Conservation (phyloP, 2,329 filamentous ascomycete species). For the Alternaria postmessia region DNA sequence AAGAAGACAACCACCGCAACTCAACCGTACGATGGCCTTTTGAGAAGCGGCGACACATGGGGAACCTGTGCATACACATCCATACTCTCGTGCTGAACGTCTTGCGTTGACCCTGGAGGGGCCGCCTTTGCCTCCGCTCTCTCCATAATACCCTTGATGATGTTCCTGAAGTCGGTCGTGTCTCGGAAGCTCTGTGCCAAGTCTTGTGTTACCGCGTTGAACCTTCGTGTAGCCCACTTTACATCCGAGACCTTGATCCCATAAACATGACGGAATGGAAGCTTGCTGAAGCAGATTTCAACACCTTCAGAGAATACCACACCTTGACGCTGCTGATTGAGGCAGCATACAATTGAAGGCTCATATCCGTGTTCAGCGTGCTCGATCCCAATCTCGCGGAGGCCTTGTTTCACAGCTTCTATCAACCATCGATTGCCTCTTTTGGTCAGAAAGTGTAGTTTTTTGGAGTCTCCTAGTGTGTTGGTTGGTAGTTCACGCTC, state of each 20-base stretch:
- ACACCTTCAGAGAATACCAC: conserved; percentile 33
- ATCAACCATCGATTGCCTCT: conserved; percentile 37
- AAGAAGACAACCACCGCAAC: background rate
- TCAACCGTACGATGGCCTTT: conserved; percentile 12
- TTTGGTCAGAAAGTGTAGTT: conserved; percentile 39
- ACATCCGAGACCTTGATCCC: conserved; percentile 33
- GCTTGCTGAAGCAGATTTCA: conserved; percentile 36
- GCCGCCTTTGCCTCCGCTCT: conserved; percentile 20
- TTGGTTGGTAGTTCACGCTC: conserved; percentile 24
- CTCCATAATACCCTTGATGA: conserved; percentile 30
- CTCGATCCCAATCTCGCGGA: conserved; percentile 36
- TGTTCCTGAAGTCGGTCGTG: conserved; percentile 27
- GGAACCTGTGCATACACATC: background rate
- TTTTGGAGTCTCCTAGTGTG: conserved; percentile 31
- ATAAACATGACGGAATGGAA: conserved; percentile 36
- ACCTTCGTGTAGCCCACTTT: conserved; percentile 28
- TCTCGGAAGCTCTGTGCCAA: background rate
- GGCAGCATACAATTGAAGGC: conserved; percentile 29
- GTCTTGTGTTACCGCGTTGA: background rate
- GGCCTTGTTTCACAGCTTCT: conserved; percentile 28
- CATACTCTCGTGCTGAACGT: background rate
- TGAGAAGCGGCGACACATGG: background rate
- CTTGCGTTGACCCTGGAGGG: background rate
- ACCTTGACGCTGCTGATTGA: conserved; percentile 31
- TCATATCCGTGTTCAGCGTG: conserved; percentile 25